phyloP scores from a whole-genome alignment of 352 stramenopile species.

The Phytophthora citrophthora region DNA sequence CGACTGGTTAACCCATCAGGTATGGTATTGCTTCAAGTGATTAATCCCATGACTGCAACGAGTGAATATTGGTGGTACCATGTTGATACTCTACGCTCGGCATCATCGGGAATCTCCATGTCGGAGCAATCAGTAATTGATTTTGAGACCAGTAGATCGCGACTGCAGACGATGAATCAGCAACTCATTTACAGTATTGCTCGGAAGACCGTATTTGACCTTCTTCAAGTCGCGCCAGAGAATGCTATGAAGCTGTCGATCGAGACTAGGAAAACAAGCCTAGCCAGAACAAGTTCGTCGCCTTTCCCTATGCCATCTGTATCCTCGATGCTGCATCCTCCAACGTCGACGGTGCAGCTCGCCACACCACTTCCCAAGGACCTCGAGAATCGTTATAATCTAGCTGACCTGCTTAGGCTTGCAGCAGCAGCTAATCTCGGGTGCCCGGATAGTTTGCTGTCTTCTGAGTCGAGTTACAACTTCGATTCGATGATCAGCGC shows the following conservation, averaged over 20 bases:
- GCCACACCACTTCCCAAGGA: constrained; percentile 17
- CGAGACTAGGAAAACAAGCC: constrained; percentile 31
- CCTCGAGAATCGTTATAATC: constrained; percentile 48
- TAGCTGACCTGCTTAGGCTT: constrained; percentile 61
- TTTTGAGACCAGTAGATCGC: constrained; percentile 43
- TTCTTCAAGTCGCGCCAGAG: constrained; percentile 63
- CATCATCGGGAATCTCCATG: constrained; percentile 19
- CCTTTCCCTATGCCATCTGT: constrained; percentile 34
- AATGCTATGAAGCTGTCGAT: constrained; percentile 65
- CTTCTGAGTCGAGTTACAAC: constrained; percentile 25
- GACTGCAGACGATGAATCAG: constrained; percentile 47
- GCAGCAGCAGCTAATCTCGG: constrained; percentile 61
- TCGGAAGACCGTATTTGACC: constrained; percentile 65
- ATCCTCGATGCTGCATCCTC: constrained; percentile 1
- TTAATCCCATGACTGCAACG: constrained; percentile 51
- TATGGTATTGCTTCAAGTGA: constrained; percentile 70
- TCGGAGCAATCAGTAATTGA: constrained; percentile 50
- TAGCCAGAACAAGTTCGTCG: constrained; percentile 34
- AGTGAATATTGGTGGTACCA: constrained; percentile 80
- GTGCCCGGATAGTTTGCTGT: constrained; percentile 48
- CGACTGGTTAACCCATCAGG: constrained; percentile 55
- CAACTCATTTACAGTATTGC: constrained; percentile 65
- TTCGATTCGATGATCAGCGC: constrained; percentile 12
- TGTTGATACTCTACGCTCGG: constrained; percentile 54
- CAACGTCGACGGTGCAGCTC: constrained; percentile 11